phyloP scores from a whole-genome alignment of 768 basidiomycete genomes.

The Leucocoprinus sp. region DNA sequence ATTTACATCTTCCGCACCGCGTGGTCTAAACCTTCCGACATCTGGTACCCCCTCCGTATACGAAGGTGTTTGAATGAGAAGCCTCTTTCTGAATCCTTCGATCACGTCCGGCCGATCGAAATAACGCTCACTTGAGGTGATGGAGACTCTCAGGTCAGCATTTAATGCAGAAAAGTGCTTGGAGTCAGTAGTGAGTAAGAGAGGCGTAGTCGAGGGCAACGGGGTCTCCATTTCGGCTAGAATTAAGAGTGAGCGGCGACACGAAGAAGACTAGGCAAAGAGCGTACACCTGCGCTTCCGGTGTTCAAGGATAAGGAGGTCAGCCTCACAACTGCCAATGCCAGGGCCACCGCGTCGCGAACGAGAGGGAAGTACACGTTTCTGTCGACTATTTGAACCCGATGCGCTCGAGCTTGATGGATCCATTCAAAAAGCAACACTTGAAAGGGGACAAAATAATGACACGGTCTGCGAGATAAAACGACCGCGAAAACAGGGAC shows the following conservation, averaged over 20 bases:
- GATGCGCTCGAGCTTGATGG: conserved; percentile 3
- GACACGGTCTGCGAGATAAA: background rate
- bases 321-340: conserved; percentile 70
- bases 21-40: conserved; percentile 63
- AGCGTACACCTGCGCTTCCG: conserved; percentile 67
- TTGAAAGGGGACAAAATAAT: background rate
- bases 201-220: conserved; percentile 55
- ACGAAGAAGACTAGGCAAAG: conserved; percentile 10
- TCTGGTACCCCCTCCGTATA: conserved; percentile 42
- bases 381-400: conserved; percentile 37
- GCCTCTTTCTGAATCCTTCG: conserved; percentile 59
- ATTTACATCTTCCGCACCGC: conserved; percentile 63
- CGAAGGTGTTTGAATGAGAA: conserved; percentile 72
- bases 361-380: conserved; percentile 77
- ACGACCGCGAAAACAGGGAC: background rate
- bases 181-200: conserved; percentile 71
- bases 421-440: conserved; percentile 3
- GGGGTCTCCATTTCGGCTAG: conserved; percentile 68
- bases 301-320: conserved; percentile 78
- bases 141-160: conserved; percentile 40
- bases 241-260: conserved; percentile 10
- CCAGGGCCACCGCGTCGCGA: conserved; percentile 76
- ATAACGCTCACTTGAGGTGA: conserved; percentile 58
- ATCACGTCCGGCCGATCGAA: conserved; percentile 75
- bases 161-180: conserved; percentile 31